Conservation (phyloP, 1,139 yeast genomes). For the Blastobotrys buckinghamii region DNA sequence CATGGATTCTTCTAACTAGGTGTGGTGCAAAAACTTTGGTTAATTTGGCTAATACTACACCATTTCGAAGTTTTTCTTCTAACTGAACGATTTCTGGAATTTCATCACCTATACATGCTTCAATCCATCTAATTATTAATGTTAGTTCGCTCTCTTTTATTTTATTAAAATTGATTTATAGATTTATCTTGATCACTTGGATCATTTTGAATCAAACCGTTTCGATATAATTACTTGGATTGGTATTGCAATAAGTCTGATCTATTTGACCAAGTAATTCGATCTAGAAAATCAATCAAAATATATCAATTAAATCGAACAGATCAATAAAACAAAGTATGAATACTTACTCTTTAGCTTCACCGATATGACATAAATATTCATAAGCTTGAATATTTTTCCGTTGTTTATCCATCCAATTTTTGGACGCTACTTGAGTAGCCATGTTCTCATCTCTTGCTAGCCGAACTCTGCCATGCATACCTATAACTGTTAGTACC, state of each 20-base stretch:
- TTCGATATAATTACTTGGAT: too few relatives aligned
- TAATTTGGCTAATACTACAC: constrained; percentile 77
- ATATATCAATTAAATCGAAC: too few relatives aligned
- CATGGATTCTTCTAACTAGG: constrained; percentile 49
- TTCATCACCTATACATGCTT: constrained; percentile 45
- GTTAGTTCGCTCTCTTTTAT: neutral
- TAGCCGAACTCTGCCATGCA: constrained; percentile 34
- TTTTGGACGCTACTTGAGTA: constrained; percentile 26
- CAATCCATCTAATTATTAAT: constrained; percentile 46
- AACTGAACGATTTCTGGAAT: constrained; percentile 50
- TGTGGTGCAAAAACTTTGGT: constrained; percentile 68
- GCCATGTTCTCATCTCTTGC: constrained; percentile 30
- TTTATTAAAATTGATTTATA: neutral
- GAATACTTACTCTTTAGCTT: constrained; percentile 57
- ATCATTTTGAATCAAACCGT: neutral
- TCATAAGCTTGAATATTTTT: constrained; percentile 57
- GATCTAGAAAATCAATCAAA: too few relatives aligned
- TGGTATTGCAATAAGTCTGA: too few relatives aligned
- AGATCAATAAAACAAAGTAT: too few relatives aligned
- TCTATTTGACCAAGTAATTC: too few relatives aligned
- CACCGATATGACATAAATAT: constrained; percentile 81
- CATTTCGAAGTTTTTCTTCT: constrained; percentile 68
- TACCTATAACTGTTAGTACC: too few relatives aligned
- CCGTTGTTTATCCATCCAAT: constrained; percentile 42
- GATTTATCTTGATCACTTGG: too few relatives aligned